Conservation (phyloP, 192 early-diverging fungal species). For the Phlyctochytrium planicorne region DNA sequence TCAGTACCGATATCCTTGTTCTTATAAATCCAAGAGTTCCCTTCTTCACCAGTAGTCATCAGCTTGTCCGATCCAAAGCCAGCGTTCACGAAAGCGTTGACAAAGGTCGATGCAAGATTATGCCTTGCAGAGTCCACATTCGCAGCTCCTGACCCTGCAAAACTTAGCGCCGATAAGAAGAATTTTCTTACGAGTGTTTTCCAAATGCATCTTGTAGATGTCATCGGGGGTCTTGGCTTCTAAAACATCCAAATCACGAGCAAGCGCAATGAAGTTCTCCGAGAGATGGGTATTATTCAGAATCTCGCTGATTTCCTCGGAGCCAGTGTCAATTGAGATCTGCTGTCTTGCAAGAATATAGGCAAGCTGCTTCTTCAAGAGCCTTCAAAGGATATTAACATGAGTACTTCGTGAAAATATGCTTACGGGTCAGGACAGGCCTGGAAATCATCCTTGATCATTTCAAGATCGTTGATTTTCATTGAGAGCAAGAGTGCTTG, state of each 20-base stretch:
- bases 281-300: slow-evolving; percentile 86
- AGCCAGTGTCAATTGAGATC: slow-evolving; percentile 75
- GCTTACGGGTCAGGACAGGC: slow-evolving; percentile 71
- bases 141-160: slow-evolving; percentile 53
- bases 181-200: slow-evolving; percentile 73
- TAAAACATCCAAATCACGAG: slow-evolving; percentile 88
- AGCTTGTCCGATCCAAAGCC: slow-evolving; percentile 96
- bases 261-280: slow-evolving; percentile 85
- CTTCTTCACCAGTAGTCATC: slow-evolving; percentile 66
- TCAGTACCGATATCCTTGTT: slow-evolving; percentile 88
- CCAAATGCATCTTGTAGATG: slow-evolving; percentile 96
- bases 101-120: slow-evolving; percentile 96
- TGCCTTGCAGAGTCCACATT: slow-evolving; percentile 91
- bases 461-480: slow-evolving; percentile 72
- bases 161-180: background rate
- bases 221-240: slow-evolving; percentile 97
- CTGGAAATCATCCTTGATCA: slow-evolving; percentile 87
- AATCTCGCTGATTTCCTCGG: slow-evolving; percentile 79
- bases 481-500: slow-evolving; percentile 87
- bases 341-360: slow-evolving; percentile 91
- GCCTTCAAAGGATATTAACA: slow-evolving; percentile 31
- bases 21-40: slow-evolving; percentile 91
- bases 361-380: slow-evolving; percentile 93
- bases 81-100: slow-evolving; percentile 98
- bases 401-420: background rate